These are phyloP conservation scores for Sclerotinia spermophila DNA, from an alignment of 2,329 filamentous ascomycete species.

Conservation along the genomic window DNA sequence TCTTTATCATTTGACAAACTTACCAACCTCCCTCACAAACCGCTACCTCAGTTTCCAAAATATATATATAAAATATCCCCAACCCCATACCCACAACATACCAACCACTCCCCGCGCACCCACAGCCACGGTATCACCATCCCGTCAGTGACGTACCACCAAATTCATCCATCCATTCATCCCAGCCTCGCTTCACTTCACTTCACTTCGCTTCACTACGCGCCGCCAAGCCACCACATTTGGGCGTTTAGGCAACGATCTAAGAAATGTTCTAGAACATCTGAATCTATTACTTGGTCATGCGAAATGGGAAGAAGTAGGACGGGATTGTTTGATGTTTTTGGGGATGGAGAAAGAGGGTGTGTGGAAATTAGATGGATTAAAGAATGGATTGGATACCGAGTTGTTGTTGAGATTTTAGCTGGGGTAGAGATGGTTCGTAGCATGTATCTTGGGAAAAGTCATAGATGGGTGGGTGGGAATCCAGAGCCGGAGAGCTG, in stretches of 20 bases:
- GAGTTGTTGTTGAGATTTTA: not conserved
- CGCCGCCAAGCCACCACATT: not conserved
- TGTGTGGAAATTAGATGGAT: not conserved
- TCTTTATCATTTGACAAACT: not conserved
- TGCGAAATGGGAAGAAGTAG: too few species aligned
- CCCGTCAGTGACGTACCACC: not conserved
- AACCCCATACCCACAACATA: not conserved
- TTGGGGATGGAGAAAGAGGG: not conserved
- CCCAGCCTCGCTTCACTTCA: too few species aligned
- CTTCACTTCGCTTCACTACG: not conserved
- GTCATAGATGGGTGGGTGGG: not conserved
- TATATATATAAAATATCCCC: too few species aligned
- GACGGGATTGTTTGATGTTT: not conserved
- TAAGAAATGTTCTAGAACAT: not conserved
- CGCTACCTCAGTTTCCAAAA: not conserved
- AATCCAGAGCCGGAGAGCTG: not conserved
- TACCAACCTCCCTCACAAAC: not conserved
- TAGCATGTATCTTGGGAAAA: not conserved
- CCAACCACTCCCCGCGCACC: not conserved
- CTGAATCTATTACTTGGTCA: fast-evolving
- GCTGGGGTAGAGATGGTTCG: not conserved
- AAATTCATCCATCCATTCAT: too few species aligned
- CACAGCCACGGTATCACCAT: not conserved
- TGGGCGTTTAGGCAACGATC: not conserved
- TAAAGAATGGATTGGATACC: not conserved